Evolutionary conservation across 352 stramenopile species (phyloP), one percentile per base, ranked within the genome.

Genomic region (Phytophthora foliorum): DNA sequence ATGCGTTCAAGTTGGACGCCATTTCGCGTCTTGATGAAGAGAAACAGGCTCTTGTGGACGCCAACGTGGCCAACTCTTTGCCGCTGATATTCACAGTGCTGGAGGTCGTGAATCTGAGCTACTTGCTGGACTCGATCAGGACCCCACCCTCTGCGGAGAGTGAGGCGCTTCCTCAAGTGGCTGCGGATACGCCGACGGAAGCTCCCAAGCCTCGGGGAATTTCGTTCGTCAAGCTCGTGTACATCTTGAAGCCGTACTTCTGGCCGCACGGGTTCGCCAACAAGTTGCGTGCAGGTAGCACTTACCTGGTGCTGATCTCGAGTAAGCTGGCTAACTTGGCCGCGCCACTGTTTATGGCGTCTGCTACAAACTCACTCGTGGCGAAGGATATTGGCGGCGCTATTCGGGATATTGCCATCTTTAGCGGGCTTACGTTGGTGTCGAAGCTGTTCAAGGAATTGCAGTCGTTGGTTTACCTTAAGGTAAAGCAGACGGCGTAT

Each of bases 401-500:
- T 6, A 80, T 94, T 41, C 64, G 73, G 74, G 38, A 90, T 75
- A 77, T 96, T 34, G 68, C 78, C 21, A 72, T 94, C 27, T 99
- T 97, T 74, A 86, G 84, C 8, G 62, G 78, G 13, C 69, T 98
- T 57, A 89, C 90, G 50, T 93, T 99, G 36, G 56, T 91, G 4
- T 90, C 84, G 29, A 97, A 95, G 57, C 75, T 93, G 36, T 96
- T 99, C 49, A 98, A 98, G 75, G 97, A 99, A 75, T 69, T 95
- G 36, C 97, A 99, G 77, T 97, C 84, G 42, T 80, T 99, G 11
- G 91, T 99, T 50, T 97, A 97, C 75, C 83, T 97, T 24, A 92
- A 92, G 57, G 98, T 99, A 45, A 98, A 98, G 74, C 97, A 99
- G 75, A 98, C 94, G 21, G 98, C 97, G 10, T 99, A 99, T 86